A percentile compares a stretch with the other conserved stretches of the same genome.
Evolutionary conservation across 1,139 yeast species (phyloP).

Genomic region (Geotrichum restrictum): DNA sequence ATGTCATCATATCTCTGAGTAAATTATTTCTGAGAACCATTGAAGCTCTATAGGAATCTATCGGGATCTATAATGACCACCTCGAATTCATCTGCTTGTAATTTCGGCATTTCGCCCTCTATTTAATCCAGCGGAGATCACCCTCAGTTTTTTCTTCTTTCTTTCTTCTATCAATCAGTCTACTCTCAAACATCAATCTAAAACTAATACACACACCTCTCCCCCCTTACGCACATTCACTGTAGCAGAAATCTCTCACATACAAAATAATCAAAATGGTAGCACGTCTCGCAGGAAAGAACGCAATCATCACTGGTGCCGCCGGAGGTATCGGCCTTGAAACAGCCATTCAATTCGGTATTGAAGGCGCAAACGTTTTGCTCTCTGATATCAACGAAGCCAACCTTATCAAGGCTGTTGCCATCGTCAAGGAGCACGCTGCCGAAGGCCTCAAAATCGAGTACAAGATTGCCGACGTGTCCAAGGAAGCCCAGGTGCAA

Average conservation of each 20-base stretch:
- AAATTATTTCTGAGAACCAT: no score
- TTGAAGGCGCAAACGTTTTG: conserved; percentile 51
- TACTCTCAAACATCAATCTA: no score
- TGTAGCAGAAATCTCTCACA: not conserved
- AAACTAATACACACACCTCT: no score
- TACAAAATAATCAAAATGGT: conserved; percentile 23
- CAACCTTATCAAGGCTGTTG: conserved; percentile 34
- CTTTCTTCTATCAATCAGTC: no score
- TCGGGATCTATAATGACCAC: no score
- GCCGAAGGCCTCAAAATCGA: conserved; percentile 30
- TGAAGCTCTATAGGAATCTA: no score
- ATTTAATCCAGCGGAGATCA: no score
- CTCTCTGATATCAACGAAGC: conserved; percentile 52
- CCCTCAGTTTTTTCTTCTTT: no score
- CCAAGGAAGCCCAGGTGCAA: conserved; percentile 39
- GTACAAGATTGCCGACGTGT: conserved; percentile 35
- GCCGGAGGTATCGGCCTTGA: conserved; percentile 49
- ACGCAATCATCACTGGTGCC: conserved; percentile 60
- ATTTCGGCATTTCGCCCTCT: no score
- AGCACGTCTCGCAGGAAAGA: conserved; percentile 52
- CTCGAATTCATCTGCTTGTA: no score
- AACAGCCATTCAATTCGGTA: conserved; percentile 39
- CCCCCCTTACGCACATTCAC: not conserved
- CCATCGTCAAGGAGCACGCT: conserved; percentile 29
- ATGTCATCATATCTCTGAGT: no score